phyloP scores from a whole-genome alignment of 257 asterid genomes.

The Voacanga thouarsii region DNA sequence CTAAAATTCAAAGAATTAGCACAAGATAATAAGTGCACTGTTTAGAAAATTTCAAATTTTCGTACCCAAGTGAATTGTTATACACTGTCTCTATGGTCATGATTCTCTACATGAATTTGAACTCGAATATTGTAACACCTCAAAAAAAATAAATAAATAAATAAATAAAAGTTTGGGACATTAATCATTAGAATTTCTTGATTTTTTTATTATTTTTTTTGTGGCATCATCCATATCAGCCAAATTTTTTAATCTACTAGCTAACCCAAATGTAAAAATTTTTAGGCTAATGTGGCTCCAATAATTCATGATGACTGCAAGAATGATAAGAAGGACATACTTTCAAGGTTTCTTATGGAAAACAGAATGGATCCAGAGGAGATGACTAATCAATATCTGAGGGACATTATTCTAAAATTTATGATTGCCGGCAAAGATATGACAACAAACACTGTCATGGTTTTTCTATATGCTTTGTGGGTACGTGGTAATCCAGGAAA shows the following conservation, averaged over 20 bases:
- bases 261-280: background rate
- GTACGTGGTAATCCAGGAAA: conserved; percentile 57
- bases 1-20: background rate
- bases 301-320: conserved; percentile 20
- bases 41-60: background rate
- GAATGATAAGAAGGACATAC: conserved; percentile 68
- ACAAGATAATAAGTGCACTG: background rate
- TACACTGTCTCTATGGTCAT: no score
- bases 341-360: conserved; percentile 62
- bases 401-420: conserved; percentile 65
- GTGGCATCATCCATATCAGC: background rate
- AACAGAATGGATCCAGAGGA: conserved; percentile 57
- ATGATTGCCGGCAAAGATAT: conserved; percentile 74
- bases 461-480: conserved; percentile 60
- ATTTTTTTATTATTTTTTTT: background rate
- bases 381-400: conserved; percentile 54
- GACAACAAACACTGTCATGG: conserved; percentile 78
- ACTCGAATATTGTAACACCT: no score
- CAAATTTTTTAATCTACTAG: background rate
- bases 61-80: no score
- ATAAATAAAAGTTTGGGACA: background rate
- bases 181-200: no score
- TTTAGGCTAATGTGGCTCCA: background rate
- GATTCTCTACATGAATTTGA: no score
- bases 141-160: no score